Conservation (phyloP, 2,329 filamentous ascomycete genomes). For the Talaromyces albobiverticillius region DNA sequence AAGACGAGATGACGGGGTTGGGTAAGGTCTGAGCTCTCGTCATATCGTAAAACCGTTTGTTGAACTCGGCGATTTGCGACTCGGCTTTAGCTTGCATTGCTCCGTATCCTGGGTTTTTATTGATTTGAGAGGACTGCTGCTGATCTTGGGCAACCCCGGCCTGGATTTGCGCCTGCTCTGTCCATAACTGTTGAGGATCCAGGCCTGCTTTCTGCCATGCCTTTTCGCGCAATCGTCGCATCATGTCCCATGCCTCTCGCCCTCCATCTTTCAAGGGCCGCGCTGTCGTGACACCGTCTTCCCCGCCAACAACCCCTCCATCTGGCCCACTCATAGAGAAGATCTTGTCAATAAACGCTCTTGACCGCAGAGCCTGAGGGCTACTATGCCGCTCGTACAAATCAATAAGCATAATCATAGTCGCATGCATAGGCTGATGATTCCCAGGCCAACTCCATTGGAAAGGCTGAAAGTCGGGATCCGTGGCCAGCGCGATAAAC, state of each 20-base stretch:
- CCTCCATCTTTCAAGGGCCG: conserved; percentile 46
- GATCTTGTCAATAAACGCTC: conserved; percentile 46
- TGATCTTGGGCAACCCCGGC: conserved; percentile 27
- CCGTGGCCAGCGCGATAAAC: conserved; percentile 46
- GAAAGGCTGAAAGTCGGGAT: conserved; percentile 47
- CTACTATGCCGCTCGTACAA: conserved; percentile 47
- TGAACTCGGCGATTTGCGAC: conserved; percentile 26
- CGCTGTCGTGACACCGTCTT: conserved; percentile 43
- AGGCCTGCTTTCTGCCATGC: conserved; percentile 49
- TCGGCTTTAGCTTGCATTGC: not conserved
- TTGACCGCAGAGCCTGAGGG: conserved; percentile 43
- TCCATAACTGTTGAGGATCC: conserved; percentile 46
- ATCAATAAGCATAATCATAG: conserved; percentile 49
- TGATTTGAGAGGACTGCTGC: not conserved
- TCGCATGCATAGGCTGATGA: conserved; percentile 45
- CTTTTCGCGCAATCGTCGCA: conserved; percentile 45
- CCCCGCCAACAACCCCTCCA: conserved; percentile 44
- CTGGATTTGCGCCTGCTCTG: conserved; percentile 43
- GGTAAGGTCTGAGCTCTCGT: conserved; percentile 30
- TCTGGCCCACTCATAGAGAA: conserved; percentile 46
- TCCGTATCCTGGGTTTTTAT: not conserved
- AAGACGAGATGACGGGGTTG: conserved; percentile 18
- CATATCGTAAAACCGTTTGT: conserved; percentile 34
- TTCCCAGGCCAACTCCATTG: conserved; percentile 50
- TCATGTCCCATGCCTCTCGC: conserved; percentile 50